phyloP scores from a whole-genome alignment of 257 asterid genomes.

The Solanum etuberosum region DNA sequence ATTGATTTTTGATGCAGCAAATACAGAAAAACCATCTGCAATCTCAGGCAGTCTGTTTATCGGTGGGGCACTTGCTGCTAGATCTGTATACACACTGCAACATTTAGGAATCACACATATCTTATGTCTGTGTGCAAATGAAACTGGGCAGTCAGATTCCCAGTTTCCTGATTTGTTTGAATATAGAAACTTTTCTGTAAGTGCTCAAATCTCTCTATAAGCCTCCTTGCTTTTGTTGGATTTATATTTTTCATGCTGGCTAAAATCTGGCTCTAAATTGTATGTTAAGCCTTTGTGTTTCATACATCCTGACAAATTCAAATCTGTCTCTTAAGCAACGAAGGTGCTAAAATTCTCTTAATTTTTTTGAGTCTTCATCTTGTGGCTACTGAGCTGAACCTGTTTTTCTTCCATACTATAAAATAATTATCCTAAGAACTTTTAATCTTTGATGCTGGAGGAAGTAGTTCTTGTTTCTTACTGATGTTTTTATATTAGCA shows the following conservation, averaged over 20 bases:
- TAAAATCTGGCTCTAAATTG: neutral
- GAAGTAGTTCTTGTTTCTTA: neutral
- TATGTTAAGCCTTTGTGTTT: neutral
- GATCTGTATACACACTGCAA: constrained; percentile 83
- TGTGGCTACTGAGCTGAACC: neutral
- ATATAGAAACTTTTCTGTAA: constrained; percentile 78
- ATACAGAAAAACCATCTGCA: constrained; percentile 79
- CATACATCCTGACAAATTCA: neutral
- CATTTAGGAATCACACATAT: constrained; percentile 84
- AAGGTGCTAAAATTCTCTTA: neutral
- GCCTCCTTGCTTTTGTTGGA: neutral
- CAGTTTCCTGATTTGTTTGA: constrained; percentile 76
- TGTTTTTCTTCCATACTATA: neutral
- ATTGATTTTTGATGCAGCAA: constrained; percentile 86
- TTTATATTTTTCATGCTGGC: neutral
- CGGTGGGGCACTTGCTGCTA: constrained; percentile 96
- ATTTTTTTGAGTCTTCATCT: neutral
- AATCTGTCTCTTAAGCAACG: neutral
- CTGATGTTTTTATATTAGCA: neutral
- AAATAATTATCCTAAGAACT: neutral
- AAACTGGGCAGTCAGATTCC: constrained; percentile 94
- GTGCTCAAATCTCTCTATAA: constrained; percentile 19
- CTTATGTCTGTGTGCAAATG: constrained; percentile 88
- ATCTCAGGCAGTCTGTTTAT: constrained; percentile 51
- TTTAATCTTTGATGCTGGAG: neutral